A percentile compares a stretch with the other conserved stretches of the same genome.
Evolutionary conservation across 495 filamentous ascomycete genomes (phyloP).

Genomic region (Hamigera avellanea): DNA sequence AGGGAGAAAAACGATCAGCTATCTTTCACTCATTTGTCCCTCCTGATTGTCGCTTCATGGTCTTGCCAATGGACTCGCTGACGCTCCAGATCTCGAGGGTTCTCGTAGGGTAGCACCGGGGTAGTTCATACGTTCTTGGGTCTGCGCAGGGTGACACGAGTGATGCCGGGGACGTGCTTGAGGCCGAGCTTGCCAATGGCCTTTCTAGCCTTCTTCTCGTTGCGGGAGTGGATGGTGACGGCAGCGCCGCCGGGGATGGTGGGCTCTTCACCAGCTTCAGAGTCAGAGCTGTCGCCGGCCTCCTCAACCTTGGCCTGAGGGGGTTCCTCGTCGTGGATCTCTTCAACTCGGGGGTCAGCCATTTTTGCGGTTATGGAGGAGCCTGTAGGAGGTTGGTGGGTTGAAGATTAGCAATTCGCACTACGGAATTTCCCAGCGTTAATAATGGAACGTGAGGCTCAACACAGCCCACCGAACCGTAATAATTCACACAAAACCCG

Average conservation of each 20-base stretch:
- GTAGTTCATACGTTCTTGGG: constrained; percentile 83
- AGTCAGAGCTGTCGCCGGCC: constrained; percentile 68
- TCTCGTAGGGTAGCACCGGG: neutral
- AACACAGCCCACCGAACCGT: neutral
- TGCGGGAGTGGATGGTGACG: constrained; percentile 88
- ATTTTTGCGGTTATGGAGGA: constrained; percentile 44
- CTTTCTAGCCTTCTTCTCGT: constrained; percentile 99
- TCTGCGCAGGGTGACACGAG: constrained; percentile 89
- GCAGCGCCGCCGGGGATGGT: constrained; percentile 75
- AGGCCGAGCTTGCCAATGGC: constrained; percentile 95
- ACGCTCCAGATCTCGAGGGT: no score
- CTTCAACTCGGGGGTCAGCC: constrained; percentile 96
- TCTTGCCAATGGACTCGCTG: no score
- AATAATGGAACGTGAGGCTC: neutral
- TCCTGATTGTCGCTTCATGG: no score
- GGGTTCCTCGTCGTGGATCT: constrained; percentile 76
- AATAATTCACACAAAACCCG: constrained; percentile 17
- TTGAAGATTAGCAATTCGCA: constrained; percentile 11
- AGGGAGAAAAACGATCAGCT: constrained; percentile 1
- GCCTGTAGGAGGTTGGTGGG: constrained; percentile 16
- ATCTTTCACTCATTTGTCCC: neutral
- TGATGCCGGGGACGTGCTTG: constrained; percentile 93
- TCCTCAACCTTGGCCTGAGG: constrained; percentile 72
- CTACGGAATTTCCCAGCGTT: constrained; percentile 1
- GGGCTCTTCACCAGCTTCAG: constrained; percentile 55